Conservation (phyloP, 345 rosid species). For the Gossypium turneri region DNA sequence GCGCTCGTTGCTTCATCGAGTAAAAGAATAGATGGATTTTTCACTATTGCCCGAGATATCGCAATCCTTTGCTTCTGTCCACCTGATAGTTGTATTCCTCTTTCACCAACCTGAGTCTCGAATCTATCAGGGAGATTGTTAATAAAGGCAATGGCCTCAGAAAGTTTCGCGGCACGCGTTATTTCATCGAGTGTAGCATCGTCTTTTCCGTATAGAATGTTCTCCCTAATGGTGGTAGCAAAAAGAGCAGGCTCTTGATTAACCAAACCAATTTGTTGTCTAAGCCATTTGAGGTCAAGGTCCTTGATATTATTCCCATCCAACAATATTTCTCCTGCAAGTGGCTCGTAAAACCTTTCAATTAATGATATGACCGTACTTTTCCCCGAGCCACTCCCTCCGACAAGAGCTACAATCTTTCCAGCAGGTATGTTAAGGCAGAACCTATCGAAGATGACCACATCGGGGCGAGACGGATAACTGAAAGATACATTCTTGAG, state of each 20-base stretch:
- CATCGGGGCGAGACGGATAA: constrained; percentile 88
- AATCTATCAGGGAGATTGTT: constrained; percentile 89
- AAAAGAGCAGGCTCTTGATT: constrained; percentile 96
- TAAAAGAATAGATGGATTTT: constrained; percentile 83
- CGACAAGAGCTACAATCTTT: constrained; percentile 88
- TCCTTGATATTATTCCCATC: constrained; percentile 61
- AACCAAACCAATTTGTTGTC: constrained; percentile 84
- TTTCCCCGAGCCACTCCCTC: constrained; percentile 95
- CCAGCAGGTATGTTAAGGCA: constrained; percentile 65
- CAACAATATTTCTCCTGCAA: constrained; percentile 50
- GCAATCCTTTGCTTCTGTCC: constrained; percentile 98
- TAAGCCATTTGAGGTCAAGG: constrained; percentile 81
- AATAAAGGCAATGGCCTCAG: constrained; percentile 76
- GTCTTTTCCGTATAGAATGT: constrained; percentile 85
- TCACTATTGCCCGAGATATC: constrained; percentile 84
- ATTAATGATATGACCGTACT: constrained; percentile 87
- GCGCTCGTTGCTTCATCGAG: constrained; percentile 99
- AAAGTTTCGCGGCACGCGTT: constrained; percentile 74
- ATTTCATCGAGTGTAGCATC: constrained; percentile 73
- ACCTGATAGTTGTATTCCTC: constrained; percentile 89
- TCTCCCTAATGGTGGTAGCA: constrained; percentile 76
- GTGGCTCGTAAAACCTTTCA: constrained; percentile 88
- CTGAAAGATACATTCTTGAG: constrained; percentile 67
- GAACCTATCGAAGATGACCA: constrained; percentile 55
- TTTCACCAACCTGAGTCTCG: constrained; percentile 98